These are phyloP conservation scores for Botrytis sinoallii DNA, from an alignment of 2,329 filamentous ascomycete species.

Conservation along the genomic window DNA sequence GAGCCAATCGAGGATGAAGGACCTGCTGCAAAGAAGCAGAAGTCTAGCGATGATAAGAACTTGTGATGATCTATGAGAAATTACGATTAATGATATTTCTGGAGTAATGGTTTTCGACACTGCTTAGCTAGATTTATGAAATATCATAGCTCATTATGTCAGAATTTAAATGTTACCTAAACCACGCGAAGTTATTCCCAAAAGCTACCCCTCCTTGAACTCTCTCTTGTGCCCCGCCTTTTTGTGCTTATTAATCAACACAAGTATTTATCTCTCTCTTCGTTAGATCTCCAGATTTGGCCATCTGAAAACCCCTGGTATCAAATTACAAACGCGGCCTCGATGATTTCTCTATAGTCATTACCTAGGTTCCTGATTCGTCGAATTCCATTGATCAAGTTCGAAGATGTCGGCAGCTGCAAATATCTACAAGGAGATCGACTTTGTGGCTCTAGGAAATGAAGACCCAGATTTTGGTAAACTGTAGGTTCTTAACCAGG, in stretches of 20 bases:
- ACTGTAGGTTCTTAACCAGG: conserved; percentile 42
- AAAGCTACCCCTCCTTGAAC: conserved; percentile 11
- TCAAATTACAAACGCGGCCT: background rate
- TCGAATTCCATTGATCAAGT: background rate
- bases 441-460: conserved; percentile 60
- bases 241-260: conserved; percentile 5
- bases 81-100: background rate
- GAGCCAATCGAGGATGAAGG: conserved; percentile 38
- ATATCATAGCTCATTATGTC: background rate
- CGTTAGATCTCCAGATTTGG: background rate
- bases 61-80: conserved; percentile 9
- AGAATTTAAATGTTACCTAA: background rate
- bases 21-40: conserved; percentile 39
- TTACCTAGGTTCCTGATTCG: background rate
- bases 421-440: conserved; percentile 55
- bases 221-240: background rate
- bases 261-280: background rate
- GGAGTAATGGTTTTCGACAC: background rate
- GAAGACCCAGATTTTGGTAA: conserved; percentile 58
- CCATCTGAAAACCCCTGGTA: background rate
- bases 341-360: background rate
- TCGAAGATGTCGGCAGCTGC: conserved; percentile 32
- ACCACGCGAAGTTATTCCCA: background rate
- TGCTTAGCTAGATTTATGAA: background rate
- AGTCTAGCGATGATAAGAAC: conserved; percentile 30